Base-by-base conservation (phyloP, 2,329 filamentous ascomycete genomes). In the Cladophialophora carrionii region DNA sequence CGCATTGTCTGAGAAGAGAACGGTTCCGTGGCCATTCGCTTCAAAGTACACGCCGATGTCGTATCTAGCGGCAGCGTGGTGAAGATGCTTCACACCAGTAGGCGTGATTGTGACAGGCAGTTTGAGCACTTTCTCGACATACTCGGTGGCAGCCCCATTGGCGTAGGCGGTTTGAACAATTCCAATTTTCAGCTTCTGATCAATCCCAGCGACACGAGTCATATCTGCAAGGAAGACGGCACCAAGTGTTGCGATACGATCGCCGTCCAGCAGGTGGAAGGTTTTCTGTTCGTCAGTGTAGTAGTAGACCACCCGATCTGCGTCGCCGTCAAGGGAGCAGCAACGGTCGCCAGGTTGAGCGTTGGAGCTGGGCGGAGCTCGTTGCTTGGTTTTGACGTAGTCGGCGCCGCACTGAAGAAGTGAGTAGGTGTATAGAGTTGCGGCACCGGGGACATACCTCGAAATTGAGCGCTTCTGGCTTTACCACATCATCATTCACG, bases 1-100 rank as follows among this genome's bases (percentile, higher is more conserved):
- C 3, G 94, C 94, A 65, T 91, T 88, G 64, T 90, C 86, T 0
- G 91, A 96, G 83, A 99, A 99, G 61, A 98, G 88, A 41, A 98
- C 90, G 9, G 95, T 99, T 70, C 95, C 95, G 78, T 99, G 95
- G 32, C 95, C 95, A 76, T 99, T 99, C 70, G 95, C 95, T 81
- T 99, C 95, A 74, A 99, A 99, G 82, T 99, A 99, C 59, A 98
- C 92, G 63, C 95, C 95, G 62, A 98, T 88, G 73, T 99, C 95
- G 73, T 96, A 96, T 71, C 93, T 91, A 73, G 91, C 88, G 46
- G 95, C 95, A n/a, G 92, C 95, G 75, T 98, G 95, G 80, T 99
- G 95, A 68, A 99, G 85, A 79, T 97, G 91, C 83, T 99, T 99
- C 68, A 99, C 95, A 71, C 95, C 95, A 0, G 95, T 99, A 14